phyloP scores from a whole-genome alignment of 305 asterid genomes.

The Nicotiana rustica region DNA sequence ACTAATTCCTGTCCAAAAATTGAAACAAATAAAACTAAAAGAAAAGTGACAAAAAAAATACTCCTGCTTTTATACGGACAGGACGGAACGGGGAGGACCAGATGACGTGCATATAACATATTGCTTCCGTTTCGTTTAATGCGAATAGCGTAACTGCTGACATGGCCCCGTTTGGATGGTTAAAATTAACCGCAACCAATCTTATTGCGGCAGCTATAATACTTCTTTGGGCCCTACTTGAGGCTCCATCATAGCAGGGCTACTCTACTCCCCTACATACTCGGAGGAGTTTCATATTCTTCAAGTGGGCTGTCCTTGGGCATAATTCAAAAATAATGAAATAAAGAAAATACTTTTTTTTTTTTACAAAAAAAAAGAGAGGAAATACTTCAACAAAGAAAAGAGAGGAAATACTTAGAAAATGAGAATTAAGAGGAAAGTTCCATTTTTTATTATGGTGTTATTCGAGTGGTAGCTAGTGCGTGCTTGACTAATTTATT shows the following conservation, averaged over 20 bases:
- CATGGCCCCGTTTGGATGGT: constrained; percentile 41
- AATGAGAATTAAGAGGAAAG: too few species aligned
- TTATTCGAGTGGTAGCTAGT: too few species aligned
- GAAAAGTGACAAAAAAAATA: not conserved
- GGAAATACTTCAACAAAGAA: too few species aligned
- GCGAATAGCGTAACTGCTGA: not conserved
- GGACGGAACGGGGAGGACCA: not conserved
- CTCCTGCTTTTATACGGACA: not conserved
- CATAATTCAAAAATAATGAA: not conserved
- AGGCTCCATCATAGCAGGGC: constrained; percentile 28
- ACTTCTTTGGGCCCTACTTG: constrained; percentile 31
- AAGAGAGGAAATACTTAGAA: too few species aligned
- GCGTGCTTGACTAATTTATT: too few species aligned
- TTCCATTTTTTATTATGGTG: too few species aligned
- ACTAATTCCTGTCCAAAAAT: too few species aligned
- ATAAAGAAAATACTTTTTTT: too few species aligned
- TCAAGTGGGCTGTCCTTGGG: not conserved
- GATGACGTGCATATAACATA: constrained; percentile 46
- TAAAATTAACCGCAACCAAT: constrained; percentile 46
- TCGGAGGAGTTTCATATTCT: constrained; percentile 19
- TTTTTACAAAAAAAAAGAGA: too few species aligned
- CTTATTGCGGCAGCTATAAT: constrained; percentile 47
- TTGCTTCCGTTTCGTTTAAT: constrained; percentile 29
- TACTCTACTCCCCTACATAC: constrained; percentile 28
- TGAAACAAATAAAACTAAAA: too few species aligned